phyloP scores from a whole-genome alignment of 129 eudicot species.

The Chrysanthemum lavandulifolium region DNA sequence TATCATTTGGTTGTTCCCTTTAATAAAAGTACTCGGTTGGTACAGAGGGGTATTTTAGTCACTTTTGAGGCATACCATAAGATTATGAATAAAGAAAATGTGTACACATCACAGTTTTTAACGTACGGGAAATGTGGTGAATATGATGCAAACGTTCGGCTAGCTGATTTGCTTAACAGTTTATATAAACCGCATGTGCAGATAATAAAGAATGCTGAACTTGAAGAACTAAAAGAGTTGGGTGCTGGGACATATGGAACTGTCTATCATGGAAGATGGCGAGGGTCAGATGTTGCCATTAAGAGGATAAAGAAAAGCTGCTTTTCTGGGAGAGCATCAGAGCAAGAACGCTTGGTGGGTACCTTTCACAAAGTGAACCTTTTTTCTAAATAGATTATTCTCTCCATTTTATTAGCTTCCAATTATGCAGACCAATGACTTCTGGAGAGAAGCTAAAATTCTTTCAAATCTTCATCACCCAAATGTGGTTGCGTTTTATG shows the following conservation, averaged over 20 bases:
- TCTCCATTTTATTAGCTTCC: not conserved
- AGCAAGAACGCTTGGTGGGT: conserved; percentile 90
- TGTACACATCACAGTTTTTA: not conserved
- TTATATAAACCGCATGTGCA: conserved; percentile 31
- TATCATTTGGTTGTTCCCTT: not conserved
- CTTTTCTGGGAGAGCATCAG: conserved; percentile 86
- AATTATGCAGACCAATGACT: conserved; percentile 61
- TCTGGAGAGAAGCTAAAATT: conserved; percentile 89
- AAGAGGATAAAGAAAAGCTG: conserved; percentile 81
- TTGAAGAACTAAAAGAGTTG: conserved; percentile 83
- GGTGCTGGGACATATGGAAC: conserved; percentile 97
- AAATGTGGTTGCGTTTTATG: conserved; percentile 92
- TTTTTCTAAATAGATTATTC: not conserved
- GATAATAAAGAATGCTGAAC: conserved; percentile 90
- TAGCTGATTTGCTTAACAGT: not conserved
- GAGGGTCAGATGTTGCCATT: conserved; percentile 94
- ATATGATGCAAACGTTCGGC: not conserved
- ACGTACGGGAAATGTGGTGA: conserved; percentile 1
- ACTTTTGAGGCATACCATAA: not conserved
- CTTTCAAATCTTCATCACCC: conserved; percentile 95
- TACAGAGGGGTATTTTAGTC: not conserved
- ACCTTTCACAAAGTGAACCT: conserved; percentile 22
- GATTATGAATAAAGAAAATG: conserved; percentile 1
- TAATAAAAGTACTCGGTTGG: not conserved
- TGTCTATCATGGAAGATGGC: conserved; percentile 91